phyloP scores from a whole-genome alignment of 2,329 filamentous ascomycete genomes.

The Dothideomycetes sp. region DNA sequence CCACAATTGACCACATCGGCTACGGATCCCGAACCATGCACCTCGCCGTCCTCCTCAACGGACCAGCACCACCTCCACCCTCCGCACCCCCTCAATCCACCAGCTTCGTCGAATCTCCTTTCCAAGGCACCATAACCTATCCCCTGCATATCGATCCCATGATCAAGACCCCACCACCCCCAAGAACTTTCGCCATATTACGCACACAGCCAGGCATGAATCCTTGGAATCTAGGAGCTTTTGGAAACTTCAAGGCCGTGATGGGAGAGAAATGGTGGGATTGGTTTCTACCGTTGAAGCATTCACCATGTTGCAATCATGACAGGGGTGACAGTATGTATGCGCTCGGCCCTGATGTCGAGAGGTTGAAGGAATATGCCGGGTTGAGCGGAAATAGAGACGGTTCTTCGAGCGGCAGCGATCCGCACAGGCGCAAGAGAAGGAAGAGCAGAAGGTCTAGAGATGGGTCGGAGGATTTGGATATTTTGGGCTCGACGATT shows the following conservation, averaged over 20 bases:
- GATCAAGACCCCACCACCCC: slow-evolving; percentile 22
- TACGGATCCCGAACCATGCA: slow-evolving; percentile 54
- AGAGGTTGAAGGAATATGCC: slow-evolving; percentile 24
- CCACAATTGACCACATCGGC: slow-evolving; percentile 72
- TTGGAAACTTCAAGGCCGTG: slow-evolving; percentile 65
- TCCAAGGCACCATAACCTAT: slow-evolving; percentile 47
- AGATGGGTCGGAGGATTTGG: slow-evolving; percentile 5
- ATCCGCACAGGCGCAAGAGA: background rate
- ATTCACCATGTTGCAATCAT: slow-evolving; percentile 65
- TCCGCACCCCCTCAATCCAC: slow-evolving; percentile 3
- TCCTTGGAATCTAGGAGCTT: slow-evolving; percentile 68
- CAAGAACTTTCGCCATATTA: slow-evolving; percentile 69
- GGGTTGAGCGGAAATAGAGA: too few relatives aligned
- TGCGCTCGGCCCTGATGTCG: slow-evolving; percentile 27
- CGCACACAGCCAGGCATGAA: slow-evolving; percentile 66
- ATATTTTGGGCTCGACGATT: slow-evolving; percentile 5
- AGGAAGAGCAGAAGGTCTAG: background rate
- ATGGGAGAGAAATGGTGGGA: slow-evolving; percentile 65
- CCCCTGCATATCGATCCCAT: slow-evolving; percentile 36
- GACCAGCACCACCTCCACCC: slow-evolving; percentile 12
- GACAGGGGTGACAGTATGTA: slow-evolving; percentile 24
- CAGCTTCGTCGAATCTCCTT: slow-evolving; percentile 18
- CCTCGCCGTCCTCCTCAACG: slow-evolving; percentile 61
- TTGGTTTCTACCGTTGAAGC: slow-evolving; percentile 70
- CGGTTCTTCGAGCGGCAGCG: background rate